Base-by-base conservation (phyloP, 495 filamentous ascomycete species). In the Friedmanniomyces endolithicus region DNA sequence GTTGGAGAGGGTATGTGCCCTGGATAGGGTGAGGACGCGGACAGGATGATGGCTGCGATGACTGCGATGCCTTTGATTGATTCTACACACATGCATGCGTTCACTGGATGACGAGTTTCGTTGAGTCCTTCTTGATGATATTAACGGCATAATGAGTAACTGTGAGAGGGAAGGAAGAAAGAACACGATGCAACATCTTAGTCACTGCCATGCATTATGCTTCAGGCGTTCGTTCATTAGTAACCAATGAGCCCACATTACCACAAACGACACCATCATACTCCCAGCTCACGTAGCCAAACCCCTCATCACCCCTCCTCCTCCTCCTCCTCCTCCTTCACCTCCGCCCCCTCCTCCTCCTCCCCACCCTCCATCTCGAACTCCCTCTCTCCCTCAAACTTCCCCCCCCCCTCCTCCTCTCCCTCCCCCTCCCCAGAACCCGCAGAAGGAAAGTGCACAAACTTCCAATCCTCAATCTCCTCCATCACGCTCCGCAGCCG, bases 401-500 rank as follows among this genome's bases (percentile, higher is more conserved):
- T 33, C 20, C n/a, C 40, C 23, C 48, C 58, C 6, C 9, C 41
- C 11, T 50, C 50, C 20, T 58, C 53, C 12, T 34, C 52, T 25
- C 45, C 27, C 20, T 39, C n/a, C 11, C 51, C 53, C 46, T 39
- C 34, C 29, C 23, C 48, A 31, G 27, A 31, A 31, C 27, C 60
- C 9, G 55, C 45, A 14, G 60, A 55, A 1, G 70, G 68, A 50
- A 72, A 72, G 31, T 56, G 61, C 1, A 72, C 56, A 47, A 69
- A 63, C 56, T 72, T 72, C 70, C 70, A 72, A 40, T 72, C 70
- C 54, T 72, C 70, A 55, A 72, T 72, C 64, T 98, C 92, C 68
- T 98, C 92, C 40, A 88, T 97, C 37, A 95, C 84, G 56, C 83
- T 87, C 60, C 88, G 76, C 58, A 98, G 64, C 27, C 90, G 74